Base-by-base conservation (phyloP, 2,329 filamentous ascomycete species). In the Cercospora nicotianae region DNA sequence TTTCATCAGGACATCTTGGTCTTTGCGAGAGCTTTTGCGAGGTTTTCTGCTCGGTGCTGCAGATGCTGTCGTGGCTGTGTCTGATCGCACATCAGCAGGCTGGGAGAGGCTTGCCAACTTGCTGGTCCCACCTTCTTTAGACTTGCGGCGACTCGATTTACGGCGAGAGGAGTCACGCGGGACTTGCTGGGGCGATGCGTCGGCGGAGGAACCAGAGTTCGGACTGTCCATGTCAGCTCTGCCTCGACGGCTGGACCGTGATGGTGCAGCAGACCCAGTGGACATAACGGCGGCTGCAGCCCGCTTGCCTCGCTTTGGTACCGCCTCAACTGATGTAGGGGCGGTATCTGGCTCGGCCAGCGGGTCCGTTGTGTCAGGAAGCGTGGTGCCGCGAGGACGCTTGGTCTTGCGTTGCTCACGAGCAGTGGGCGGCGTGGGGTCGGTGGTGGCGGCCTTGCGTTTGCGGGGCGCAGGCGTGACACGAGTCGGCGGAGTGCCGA, bases 71-170 rank as follows among this genome's bases (percentile, higher is more conserved):
- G 75, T 65, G 20, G 75, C 71, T 75, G 76, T 64, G 51, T 75
- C 72, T 71, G 70, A 55, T 23, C 18, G 57, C 67, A 28, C 48
- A 31, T 39, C 58, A 33, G 51, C 28, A 31, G 26, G 20, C 39
- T 60, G 61, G 33, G 64, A 64, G 31, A 57, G 55, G 33, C 20
- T 28, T 16, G 36, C 16, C 33, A 42, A 58, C 20, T 33, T 42
- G 20, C 36, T 42, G 26, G 42, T 63, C 42, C n/a, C 67, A 87
- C 85, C 84, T 81, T 87, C 84, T 71, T 80, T 79, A 64, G 82
- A 80, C 80, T 90, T 93, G 81, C 91, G 94, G 77, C 90, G 87
- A 76, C 86, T 89, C 39, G 90, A 89, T 79, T 93, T 93, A 74
- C 91, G 87, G 77, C 88, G 91, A 1, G 90, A 89, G 23, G 89